Evolutionary conservation across 169 alveolate species (phyloP).

Genomic region (Theileria annulata): DNA sequence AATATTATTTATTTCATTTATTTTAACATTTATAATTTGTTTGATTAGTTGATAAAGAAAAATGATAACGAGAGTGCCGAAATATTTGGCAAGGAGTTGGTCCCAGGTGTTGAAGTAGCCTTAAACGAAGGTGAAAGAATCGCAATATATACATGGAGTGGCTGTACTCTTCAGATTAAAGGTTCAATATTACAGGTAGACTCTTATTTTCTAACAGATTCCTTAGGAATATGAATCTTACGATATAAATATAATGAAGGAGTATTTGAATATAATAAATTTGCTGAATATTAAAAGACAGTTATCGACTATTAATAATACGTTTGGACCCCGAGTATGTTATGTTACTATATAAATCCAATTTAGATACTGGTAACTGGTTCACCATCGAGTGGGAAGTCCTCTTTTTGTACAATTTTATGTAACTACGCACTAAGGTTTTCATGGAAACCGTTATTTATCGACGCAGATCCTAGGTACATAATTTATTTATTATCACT

Average conservation of each 20-base stretch:
- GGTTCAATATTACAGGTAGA: constrained; percentile 81
- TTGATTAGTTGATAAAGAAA: neutral
- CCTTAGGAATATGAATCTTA: constrained; percentile 83
- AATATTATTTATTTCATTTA: neutral
- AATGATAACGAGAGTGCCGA: constrained; percentile 78
- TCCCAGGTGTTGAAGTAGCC: constrained; percentile 79
- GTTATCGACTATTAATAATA: constrained; percentile 77
- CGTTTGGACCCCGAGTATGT: constrained; percentile 81
- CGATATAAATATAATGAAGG: constrained; percentile 79
- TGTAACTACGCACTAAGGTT: constrained; percentile 82
- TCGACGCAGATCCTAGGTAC: constrained; percentile 84
- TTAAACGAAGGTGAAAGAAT: constrained; percentile 78
- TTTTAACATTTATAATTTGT: neutral
- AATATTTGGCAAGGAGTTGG: constrained; percentile 82
- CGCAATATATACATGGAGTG: constrained; percentile 86
- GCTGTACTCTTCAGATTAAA: constrained; percentile 83
- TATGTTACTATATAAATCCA: neutral
- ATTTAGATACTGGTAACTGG: constrained; percentile 80
- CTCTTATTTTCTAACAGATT: neutral
- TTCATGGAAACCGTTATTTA: constrained; percentile 82
- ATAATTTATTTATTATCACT: neutral
- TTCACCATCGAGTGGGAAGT: constrained; percentile 85
- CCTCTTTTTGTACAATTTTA: constrained; percentile 79
- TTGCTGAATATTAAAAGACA: constrained; percentile 80
- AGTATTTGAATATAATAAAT: constrained; percentile 74